Percentiles rank a stretch among this genome's conserved stretches.
phyloP scores from a whole-genome alignment of 2,329 filamentous ascomycete genomes.

The Sphaceloma murrayae region DNA sequence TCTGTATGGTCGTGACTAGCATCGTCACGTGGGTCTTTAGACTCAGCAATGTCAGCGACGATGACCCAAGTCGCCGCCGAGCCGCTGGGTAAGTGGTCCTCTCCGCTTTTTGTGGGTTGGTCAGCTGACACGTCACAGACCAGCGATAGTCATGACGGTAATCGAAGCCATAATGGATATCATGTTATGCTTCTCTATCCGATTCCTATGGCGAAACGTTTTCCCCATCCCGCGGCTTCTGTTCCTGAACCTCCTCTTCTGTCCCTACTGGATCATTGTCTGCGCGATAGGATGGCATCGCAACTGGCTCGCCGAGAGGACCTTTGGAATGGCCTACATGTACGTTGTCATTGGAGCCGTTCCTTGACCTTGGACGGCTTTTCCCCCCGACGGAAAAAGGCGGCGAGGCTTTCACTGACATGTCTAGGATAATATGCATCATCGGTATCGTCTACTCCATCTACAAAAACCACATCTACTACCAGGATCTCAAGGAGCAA shows the following conservation, averaged over 20 bases:
- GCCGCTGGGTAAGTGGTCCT: background rate
- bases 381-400: no score
- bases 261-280: constrained; percentile 1
- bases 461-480: no score
- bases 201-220: background rate
- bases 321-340: background rate
- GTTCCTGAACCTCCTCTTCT: background rate
- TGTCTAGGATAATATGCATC: no score
- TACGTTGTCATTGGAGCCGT: no score
- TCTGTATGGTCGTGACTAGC: background rate
- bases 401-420: no score
- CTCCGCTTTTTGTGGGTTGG: background rate
- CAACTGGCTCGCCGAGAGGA: background rate
- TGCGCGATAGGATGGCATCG: background rate
- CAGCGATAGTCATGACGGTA: background rate
- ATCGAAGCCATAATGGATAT: background rate
- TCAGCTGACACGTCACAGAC: background rate
- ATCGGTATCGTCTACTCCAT: no score
- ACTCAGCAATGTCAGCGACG: background rate
- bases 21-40: background rate
- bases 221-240: constrained; percentile 1
- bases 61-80: background rate
- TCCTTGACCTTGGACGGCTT: no score
- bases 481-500: no score
- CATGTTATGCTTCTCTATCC: background rate